Conservation (phyloP, 192 early-diverging fungal genomes). For the Linnemannia schmuckeri region DNA sequence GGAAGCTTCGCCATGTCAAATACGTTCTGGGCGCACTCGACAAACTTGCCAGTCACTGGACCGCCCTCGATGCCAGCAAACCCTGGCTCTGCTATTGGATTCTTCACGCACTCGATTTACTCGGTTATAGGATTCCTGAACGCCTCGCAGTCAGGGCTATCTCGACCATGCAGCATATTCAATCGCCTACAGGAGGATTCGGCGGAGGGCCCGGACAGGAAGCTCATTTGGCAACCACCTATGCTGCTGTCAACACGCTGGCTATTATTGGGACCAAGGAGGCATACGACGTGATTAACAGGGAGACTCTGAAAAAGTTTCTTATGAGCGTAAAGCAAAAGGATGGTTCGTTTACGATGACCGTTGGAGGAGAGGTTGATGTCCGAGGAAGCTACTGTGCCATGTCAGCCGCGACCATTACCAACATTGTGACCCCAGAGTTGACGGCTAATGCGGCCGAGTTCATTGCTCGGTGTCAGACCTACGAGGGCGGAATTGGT, state of each 20-base stretch:
- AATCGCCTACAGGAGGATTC: constrained; percentile 85
- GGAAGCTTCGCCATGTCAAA: constrained; percentile 38
- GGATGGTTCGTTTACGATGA: constrained; percentile 93
- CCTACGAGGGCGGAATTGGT: constrained; percentile 94
- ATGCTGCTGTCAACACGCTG: constrained; percentile 87
- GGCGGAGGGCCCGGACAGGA: constrained; percentile 89
- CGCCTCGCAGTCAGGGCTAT: constrained; percentile 64
- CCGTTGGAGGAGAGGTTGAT: constrained; percentile 94
- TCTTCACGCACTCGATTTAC: constrained; percentile 84
- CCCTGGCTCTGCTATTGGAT: constrained; percentile 97
- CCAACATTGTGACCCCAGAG: constrained; percentile 88
- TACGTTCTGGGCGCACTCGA: constrained; percentile 35
- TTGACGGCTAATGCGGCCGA: constrained; percentile 72
- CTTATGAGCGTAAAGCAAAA: constrained; percentile 85
- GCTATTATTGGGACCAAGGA: constrained; percentile 82
- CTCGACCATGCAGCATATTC: constrained; percentile 73
- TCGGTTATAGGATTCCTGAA: constrained; percentile 69
- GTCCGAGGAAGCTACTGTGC: constrained; percentile 92
- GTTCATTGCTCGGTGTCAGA: constrained; percentile 78
- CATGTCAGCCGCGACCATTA: constrained; percentile 79
- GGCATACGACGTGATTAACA: constrained; percentile 75
- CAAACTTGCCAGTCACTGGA: constrained; percentile 27
- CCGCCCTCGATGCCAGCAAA: constrained; percentile 78
- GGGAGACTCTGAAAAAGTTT: constrained; percentile 78
- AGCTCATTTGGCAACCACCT: constrained; percentile 90